Percentiles rank a stretch among this genome's conserved stretches.
Conservation (phyloP, 257 asterid species). For the Petrea volubilis region DNA sequence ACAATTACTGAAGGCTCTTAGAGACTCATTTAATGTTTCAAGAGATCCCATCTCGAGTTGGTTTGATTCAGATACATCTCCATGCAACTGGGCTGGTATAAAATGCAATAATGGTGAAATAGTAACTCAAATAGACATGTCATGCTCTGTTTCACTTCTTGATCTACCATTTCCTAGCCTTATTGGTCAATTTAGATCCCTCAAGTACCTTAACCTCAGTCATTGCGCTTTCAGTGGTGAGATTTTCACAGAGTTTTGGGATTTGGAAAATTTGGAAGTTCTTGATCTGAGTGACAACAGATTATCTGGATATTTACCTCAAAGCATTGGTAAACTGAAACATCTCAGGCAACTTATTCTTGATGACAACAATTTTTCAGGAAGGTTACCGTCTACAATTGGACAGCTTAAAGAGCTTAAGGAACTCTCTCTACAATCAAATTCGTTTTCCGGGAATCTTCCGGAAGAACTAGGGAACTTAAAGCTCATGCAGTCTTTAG, state of each 20-base stretch:
- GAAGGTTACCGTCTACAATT: conserved; percentile 51
- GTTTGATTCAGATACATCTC: conserved; percentile 40
- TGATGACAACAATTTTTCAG: conserved; percentile 57
- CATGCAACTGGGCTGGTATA: conserved; percentile 75
- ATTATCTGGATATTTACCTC: conserved; percentile 50
- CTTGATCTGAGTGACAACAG: conserved; percentile 63
- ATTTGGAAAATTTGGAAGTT: conserved; percentile 43
- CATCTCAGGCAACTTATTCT: conserved; percentile 53
- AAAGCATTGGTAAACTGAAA: conserved; percentile 36
- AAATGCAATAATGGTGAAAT: conserved; percentile 45
- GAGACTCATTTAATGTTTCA: conserved; percentile 35
- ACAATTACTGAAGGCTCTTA: conserved; percentile 38
- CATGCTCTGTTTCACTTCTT: conserved; percentile 37
- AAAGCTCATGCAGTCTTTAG: conserved; percentile 49
- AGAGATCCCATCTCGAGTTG: conserved; percentile 43
- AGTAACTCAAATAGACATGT: conserved; percentile 43
- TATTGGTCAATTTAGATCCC: conserved; percentile 47
- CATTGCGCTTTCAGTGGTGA: conserved; percentile 55
- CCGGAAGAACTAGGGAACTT: conserved; percentile 62
- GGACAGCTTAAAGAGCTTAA: conserved; percentile 46
- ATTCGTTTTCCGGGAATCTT: conserved; percentile 54
- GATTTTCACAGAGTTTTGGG: conserved; percentile 51
- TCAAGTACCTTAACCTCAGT: conserved; percentile 61
- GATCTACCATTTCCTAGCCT: conserved; percentile 49
- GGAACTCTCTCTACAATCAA: conserved; percentile 59